Evolutionary conservation across 2,329 filamentous ascomycete genomes (phyloP).

Genomic region (Aspergillus quadricinctus): DNA sequence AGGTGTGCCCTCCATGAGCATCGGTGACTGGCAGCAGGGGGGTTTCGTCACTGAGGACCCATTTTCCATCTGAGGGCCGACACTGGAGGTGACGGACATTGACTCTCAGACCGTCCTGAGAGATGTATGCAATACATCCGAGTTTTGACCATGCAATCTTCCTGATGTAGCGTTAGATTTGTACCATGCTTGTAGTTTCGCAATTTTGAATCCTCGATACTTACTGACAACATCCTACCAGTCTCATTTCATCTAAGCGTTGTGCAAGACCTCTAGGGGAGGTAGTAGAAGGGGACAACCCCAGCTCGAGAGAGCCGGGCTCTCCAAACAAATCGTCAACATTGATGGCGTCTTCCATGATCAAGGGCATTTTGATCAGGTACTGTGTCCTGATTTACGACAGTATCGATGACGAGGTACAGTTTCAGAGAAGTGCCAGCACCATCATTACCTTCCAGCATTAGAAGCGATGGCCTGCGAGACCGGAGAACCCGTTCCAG

Average conservation of each 20-base stretch:
- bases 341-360: constrained; percentile 56
- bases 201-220: constrained; percentile 27
- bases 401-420: not conserved
- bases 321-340: constrained; percentile 75
- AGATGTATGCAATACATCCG: constrained; percentile 79
- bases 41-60: constrained; percentile 72
- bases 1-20: constrained; percentile 58
- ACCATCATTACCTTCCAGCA: not conserved
- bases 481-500: not conserved
- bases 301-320: constrained; percentile 53
- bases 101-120: constrained; percentile 64
- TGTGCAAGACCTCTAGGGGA: constrained; percentile 62
- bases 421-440: not conserved
- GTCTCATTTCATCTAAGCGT: constrained; percentile 71
- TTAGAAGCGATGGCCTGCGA: not conserved
- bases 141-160: constrained; percentile 82
- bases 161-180: constrained; percentile 45
- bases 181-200: no score
- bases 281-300: constrained; percentile 47
- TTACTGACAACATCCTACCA: constrained; percentile 77
- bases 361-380: constrained; percentile 43
- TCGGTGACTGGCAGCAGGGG: constrained; percentile 58
- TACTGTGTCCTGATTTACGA: not conserved
- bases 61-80: constrained; percentile 64
- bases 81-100: constrained; percentile 70